These are phyloP conservation scores for Biscutella laevigata DNA, from an alignment of 441 rosid genomes.

Conservation along the genomic window DNA sequence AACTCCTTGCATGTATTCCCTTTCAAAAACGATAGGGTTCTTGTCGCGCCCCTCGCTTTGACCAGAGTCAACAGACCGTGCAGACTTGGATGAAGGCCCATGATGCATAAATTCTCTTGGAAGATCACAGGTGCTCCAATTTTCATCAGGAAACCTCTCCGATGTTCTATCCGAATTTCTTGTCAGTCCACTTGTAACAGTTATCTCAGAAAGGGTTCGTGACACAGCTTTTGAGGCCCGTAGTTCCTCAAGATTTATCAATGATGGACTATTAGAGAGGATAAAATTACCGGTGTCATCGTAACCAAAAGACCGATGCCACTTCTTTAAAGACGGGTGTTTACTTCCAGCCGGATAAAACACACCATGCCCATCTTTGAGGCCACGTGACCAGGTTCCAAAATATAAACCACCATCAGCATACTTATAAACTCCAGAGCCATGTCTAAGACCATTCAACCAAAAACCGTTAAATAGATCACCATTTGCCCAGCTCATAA, in stretches of 20 bases:
- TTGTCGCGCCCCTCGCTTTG: constrained; percentile 27
- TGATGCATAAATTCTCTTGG: constrained; percentile 29
- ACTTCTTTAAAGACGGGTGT: constrained; percentile 53
- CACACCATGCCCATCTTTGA: constrained; percentile 85
- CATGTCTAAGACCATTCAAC: constrained; percentile 71
- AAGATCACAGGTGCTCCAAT: constrained; percentile 27
- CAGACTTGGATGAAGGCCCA: constrained; percentile 34
- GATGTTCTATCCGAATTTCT: constrained; percentile 37
- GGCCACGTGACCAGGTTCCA: constrained; percentile 71
- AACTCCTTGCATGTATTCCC: constrained; percentile 94
- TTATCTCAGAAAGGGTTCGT: constrained; percentile 60
- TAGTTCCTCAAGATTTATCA: constrained; percentile 33
- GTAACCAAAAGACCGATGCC: constrained; percentile 35
- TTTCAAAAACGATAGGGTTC: constrained; percentile 50
- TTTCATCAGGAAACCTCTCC: constrained; percentile 46
- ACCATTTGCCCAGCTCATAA: constrained; percentile 86
- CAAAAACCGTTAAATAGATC: constrained; percentile 78
- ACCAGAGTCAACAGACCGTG: constrained; percentile 26
- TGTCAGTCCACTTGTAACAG: constrained; percentile 30
- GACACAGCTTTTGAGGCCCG: constrained; percentile 32
- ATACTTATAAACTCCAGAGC: constrained; percentile 75
- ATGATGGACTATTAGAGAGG: constrained; percentile 38
- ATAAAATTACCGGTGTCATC: constrained; percentile 28
- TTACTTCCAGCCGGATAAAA: constrained; percentile 76
- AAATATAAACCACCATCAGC: constrained; percentile 76